Percentiles rank a stretch among this genome's conserved stretches.
phyloP scores from a whole-genome alignment of 805 yeast species.

The Millerago galiae region DNA sequence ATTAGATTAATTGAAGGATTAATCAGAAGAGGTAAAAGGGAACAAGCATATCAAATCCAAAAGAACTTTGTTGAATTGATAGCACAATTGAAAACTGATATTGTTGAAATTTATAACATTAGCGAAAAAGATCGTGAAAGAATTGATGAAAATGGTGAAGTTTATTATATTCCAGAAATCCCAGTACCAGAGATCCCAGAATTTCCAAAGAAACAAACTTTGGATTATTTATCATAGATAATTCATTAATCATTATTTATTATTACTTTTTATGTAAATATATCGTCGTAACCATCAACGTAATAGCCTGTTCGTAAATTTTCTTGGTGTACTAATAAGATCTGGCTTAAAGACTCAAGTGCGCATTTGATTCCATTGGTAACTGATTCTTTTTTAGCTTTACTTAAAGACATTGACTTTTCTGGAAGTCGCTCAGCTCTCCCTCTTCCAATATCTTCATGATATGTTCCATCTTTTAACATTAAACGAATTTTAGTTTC shows the following conservation, averaged over 20 bases:
- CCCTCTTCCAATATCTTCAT: slow-evolving; percentile 75
- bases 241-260: background rate
- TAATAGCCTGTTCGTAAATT: slow-evolving; percentile 29
- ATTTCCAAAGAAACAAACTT: slow-evolving; percentile 49
- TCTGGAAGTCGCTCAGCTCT: slow-evolving; percentile 54
- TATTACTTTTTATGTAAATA: background rate
- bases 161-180: slow-evolving; percentile 69
- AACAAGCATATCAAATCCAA: slow-evolving; percentile 80
- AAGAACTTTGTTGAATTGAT: slow-evolving; percentile 54
- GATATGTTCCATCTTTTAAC: slow-evolving; percentile 74
- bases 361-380: slow-evolving; percentile 80
- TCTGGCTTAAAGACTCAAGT: slow-evolving; percentile 71
- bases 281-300: slow-evolving; percentile 2
- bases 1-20: slow-evolving; percentile 66
- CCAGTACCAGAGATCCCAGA: slow-evolving; percentile 62
- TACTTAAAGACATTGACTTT: slow-evolving; percentile 68
- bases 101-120: slow-evolving; percentile 71
- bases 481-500: slow-evolving; percentile 55
- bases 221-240: slow-evolving; percentile 39
- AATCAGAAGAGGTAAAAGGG: slow-evolving; percentile 61
- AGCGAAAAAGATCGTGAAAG: slow-evolving; percentile 86
- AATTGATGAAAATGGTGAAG: slow-evolving; percentile 80
- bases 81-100: slow-evolving; percentile 47
- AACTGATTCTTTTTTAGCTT: slow-evolving; percentile 80
- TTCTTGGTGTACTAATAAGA: slow-evolving; percentile 32